Evolutionary conservation across 2,329 filamentous ascomycete genomes (phyloP), one percentile per base, ranked within the genome.

Genomic region (Coniochaeta sp.): DNA sequence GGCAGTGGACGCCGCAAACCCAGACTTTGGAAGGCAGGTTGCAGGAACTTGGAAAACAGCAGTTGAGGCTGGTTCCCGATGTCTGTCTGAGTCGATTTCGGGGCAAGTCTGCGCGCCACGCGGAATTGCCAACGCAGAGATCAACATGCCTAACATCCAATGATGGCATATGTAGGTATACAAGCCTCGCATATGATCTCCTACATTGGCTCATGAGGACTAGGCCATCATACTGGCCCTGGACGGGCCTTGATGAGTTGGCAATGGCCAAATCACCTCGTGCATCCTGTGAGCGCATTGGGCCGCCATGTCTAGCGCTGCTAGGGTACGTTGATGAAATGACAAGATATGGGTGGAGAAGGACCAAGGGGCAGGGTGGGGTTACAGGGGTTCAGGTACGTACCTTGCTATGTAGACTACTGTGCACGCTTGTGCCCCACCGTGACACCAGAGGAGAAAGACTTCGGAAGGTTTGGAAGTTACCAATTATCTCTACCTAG

Each of bases 211-310:
- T 31, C 28, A 31, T 31, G 28, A 31, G 28, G 9, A 31, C 5
- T 9, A 31, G 28, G 28, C 28, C 28, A 9, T 19, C 19, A 50
- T 24, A 50, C 44, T 50, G 44, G 44, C 44, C 26, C 43, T 47
- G 43, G 43, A 47, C 12, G 43, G 5, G 11, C 1, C 2, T 52
- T 24, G 55, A 58, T 58, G 56, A 43, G 56, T 26, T 58, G 56
- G 56, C 56, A 58, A 40, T 31, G 36, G n/a, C 24, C n/a, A 28
- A 43, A 58, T 58, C 56, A 44, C n/a, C n/a, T n/a, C n/a, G n/a
- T 58, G 56, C 56, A 31, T 58, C 22, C 17, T 44, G 34, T 12
- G 7, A 57, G 33, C 33, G n/a, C 31, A 57, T 57, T 57, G 54
- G 52, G 33, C 54, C 31, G 54, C 54, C 54, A 26, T 47, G 43